Conservation (phyloP, 306 rosid species). For the Adenanthera pavonina region DNA sequence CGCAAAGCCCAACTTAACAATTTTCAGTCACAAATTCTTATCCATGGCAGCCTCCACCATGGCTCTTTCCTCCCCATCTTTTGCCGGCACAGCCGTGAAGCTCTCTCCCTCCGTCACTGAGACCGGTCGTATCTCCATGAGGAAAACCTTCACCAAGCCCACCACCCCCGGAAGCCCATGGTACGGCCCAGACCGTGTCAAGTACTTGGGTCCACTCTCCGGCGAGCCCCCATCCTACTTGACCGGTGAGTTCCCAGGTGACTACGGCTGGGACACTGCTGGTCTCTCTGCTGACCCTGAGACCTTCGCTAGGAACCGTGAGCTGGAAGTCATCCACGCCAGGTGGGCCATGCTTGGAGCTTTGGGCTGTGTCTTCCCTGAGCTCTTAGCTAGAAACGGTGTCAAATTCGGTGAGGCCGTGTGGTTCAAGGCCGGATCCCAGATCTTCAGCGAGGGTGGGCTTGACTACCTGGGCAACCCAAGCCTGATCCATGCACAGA, state of each 20-base stretch:
- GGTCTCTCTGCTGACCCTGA: background rate
- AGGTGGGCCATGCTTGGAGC: constrained; percentile 10
- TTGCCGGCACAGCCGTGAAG: background rate
- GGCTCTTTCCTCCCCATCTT: background rate
- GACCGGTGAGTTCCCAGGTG: background rate
- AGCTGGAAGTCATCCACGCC: background rate
- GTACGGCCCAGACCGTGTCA: constrained; percentile 1
- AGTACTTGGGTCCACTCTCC: background rate
- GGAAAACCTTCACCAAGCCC: background rate
- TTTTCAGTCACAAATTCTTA: background rate
- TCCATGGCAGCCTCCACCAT: background rate
- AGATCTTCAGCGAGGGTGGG: background rate
- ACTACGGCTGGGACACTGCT: background rate
- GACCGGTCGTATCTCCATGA: background rate
- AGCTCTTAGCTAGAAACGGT: background rate
- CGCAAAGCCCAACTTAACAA: background rate
- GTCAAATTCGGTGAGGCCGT: background rate
- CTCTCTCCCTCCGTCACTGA: background rate
- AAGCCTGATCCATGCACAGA: background rate
- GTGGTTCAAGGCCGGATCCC: background rate
- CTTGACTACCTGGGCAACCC: constrained; percentile 2
- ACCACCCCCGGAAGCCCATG: background rate
- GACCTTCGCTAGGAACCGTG: background rate
- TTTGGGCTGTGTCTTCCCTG: background rate
- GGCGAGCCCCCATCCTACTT: background rate